These are phyloP conservation scores for Mucor lusitanicus DNA, from an alignment of 371 early-diverging fungal genomes.

Conservation along the genomic window DNA sequence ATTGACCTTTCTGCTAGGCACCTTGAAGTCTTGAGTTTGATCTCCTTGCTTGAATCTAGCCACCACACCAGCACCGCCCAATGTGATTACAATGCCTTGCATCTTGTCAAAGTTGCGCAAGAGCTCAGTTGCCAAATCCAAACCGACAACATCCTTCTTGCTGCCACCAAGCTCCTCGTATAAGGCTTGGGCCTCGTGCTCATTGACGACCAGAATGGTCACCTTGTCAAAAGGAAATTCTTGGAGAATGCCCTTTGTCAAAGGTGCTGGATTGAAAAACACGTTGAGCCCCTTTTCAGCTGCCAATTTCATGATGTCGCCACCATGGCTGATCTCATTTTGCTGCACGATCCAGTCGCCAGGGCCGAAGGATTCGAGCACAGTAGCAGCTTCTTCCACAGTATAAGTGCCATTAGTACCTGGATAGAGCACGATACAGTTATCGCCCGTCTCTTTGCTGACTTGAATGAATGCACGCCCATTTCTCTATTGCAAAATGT, in stretches of 20 bases:
- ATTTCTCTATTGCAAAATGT: slow-evolving; percentile 48
- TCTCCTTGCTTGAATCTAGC: slow-evolving; percentile 46
- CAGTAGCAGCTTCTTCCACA: slow-evolving; percentile 26
- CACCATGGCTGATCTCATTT: slow-evolving; percentile 82
- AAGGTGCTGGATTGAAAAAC: slow-evolving; percentile 88
- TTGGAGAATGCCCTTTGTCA: slow-evolving; percentile 56
- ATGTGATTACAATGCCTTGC: slow-evolving; percentile 70
- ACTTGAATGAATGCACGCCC: slow-evolving; percentile 92
- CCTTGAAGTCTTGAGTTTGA: slow-evolving; percentile 35
- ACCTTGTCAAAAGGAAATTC: slow-evolving; percentile 66
- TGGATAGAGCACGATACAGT: slow-evolving; percentile 83
- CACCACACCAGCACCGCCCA: slow-evolving; percentile 71
- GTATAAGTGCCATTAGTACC: slow-evolving; percentile 77
- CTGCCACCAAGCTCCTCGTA: slow-evolving; percentile 33
- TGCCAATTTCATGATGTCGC: slow-evolving; percentile 64
- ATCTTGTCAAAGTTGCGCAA: slow-evolving; percentile 46
- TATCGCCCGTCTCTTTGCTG: slow-evolving; percentile 69
- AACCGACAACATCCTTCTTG: slow-evolving; percentile 17
- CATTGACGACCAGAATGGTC: slow-evolving; percentile 81
- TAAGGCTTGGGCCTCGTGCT: slow-evolving; percentile 67
- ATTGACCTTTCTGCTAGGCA: slow-evolving; percentile 46
- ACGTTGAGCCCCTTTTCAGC: slow-evolving; percentile 63
- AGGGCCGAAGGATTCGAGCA: slow-evolving; percentile 48
- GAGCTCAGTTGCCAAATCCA: slow-evolving; percentile 45
- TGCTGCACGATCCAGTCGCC: slow-evolving; percentile 79